Percentiles rank a stretch among this genome's conserved stretches.
Evolutionary conservation across 331 rosid species (phyloP).

Genomic region (Malus hybrid): DNA sequence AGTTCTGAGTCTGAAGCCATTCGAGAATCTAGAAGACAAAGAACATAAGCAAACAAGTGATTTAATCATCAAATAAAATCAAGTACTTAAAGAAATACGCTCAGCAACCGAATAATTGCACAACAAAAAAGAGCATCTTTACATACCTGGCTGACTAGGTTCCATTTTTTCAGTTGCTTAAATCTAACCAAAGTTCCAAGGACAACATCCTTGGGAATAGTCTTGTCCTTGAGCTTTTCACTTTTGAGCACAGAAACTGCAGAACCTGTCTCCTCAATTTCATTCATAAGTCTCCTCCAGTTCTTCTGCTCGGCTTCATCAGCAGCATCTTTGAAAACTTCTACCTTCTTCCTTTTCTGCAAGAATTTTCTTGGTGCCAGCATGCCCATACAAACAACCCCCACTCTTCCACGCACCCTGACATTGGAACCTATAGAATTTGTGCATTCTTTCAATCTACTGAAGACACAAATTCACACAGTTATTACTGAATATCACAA

Average conservation of each 20-base stretch:
- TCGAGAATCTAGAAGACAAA: constrained; percentile 60
- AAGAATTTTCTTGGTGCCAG: constrained; percentile 70
- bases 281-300: constrained; percentile 78
- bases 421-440: constrained; percentile 34
- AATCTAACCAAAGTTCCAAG: constrained; percentile 78
- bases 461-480: constrained; percentile 4
- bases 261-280: constrained; percentile 67
- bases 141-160: constrained; percentile 72
- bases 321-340: constrained; percentile 59
- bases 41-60: constrained; percentile 1
- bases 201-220: constrained; percentile 54
- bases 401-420: background rate
- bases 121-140: background rate
- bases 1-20: constrained; percentile 74
- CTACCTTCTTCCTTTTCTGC: constrained; percentile 55
- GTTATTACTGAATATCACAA: background rate
- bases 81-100: background rate
- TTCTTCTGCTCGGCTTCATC: constrained; percentile 81
- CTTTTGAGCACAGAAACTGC: constrained; percentile 63
- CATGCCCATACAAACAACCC: constrained; percentile 59
- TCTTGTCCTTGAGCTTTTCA: constrained; percentile 32
- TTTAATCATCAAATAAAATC: constrained; percentile 4
- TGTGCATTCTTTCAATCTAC: constrained; percentile 28
- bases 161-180: constrained; percentile 84
- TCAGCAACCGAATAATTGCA: background rate